These are phyloP conservation scores for Hondaea fermentalgiana DNA, from an alignment of 108 stramenopile species.

Conservation along the genomic window DNA sequence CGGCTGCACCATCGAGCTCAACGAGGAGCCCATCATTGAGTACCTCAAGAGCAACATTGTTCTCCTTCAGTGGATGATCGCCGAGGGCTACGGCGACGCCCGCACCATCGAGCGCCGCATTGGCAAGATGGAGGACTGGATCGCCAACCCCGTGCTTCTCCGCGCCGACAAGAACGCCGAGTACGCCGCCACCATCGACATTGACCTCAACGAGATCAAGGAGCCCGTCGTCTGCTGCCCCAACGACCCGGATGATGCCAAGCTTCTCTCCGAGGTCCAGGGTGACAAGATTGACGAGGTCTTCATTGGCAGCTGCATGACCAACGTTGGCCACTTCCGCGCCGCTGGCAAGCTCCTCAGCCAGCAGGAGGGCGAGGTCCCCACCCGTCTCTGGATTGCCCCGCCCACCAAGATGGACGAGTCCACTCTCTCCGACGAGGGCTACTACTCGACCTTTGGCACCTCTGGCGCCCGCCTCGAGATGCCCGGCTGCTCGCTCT, in stretches of 20 bases:
- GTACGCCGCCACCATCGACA: conserved; percentile 80
- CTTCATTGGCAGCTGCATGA: conserved; percentile 92
- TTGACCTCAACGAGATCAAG: conserved; percentile 78
- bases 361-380: conserved; percentile 58
- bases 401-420: conserved; percentile 95
- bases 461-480: conserved; percentile 81
- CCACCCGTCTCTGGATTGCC: conserved; percentile 82
- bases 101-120: conserved; percentile 84
- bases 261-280: conserved; percentile 67
- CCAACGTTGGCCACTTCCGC: conserved; percentile 93
- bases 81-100: conserved; percentile 84
- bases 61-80: conserved; percentile 95
- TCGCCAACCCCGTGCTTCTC: conserved; percentile 71
- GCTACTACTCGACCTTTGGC: conserved; percentile 88
- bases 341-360: conserved; percentile 83
- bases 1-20: conserved; percentile 84
- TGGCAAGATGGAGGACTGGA: conserved; percentile 85
- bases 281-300: conserved; percentile 86
- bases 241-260: conserved; percentile 87
- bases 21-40: conserved; percentile 86
- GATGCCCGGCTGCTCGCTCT: conserved; percentile 90
- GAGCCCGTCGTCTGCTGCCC: conserved; percentile 85
- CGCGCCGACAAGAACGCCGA: conserved; percentile 78
- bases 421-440: conserved; percentile 83
- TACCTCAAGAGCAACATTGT: conserved; percentile 80